Evolutionary conservation across 1,139 yeast genomes (phyloP).

Genomic region (Saccharomycopsis hybrid): DNA sequence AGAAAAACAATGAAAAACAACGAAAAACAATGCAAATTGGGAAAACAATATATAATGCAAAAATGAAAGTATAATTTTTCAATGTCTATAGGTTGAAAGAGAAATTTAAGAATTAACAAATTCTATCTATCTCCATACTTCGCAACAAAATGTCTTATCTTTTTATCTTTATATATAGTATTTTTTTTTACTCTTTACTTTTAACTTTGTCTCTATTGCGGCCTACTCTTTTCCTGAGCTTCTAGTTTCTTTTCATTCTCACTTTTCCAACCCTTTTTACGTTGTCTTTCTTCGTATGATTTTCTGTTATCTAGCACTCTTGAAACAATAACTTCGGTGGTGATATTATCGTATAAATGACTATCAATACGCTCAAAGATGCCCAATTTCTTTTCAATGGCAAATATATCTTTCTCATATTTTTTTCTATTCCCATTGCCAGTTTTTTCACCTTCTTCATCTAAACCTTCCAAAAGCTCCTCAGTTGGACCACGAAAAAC

Average conservation of each 20-base stretch:
- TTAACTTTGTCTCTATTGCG: no score
- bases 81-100: no score
- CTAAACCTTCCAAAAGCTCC: conserved; percentile 10
- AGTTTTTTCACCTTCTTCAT: conserved; percentile 20
- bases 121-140: no score
- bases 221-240: neutral
- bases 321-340: conserved; percentile 59
- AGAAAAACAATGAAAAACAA: no score
- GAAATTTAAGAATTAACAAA: no score
- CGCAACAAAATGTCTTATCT: no score
- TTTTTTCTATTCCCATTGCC: conserved; percentile 25
- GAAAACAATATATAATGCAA: no score
- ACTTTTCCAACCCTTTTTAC: conserved; percentile 70
- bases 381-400: conserved; percentile 33
- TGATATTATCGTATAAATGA: conserved; percentile 54
- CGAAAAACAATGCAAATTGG: no score
- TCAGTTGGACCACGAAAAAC: conserved; percentile 62
- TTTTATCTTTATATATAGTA: no score
- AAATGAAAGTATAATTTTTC: no score
- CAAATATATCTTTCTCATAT: conserved; percentile 30
- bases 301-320: conserved; percentile 60
- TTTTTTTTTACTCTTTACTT: no score
- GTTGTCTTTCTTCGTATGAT: conserved; percentile 73
- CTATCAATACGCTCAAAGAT: conserved; percentile 40
- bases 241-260: conserved; percentile 34